A percentile compares a stretch with the other conserved stretches of the same genome.
Evolutionary conservation across 352 stramenopile species (phyloP).

Genomic region (Phytophthora brassicae): DNA sequence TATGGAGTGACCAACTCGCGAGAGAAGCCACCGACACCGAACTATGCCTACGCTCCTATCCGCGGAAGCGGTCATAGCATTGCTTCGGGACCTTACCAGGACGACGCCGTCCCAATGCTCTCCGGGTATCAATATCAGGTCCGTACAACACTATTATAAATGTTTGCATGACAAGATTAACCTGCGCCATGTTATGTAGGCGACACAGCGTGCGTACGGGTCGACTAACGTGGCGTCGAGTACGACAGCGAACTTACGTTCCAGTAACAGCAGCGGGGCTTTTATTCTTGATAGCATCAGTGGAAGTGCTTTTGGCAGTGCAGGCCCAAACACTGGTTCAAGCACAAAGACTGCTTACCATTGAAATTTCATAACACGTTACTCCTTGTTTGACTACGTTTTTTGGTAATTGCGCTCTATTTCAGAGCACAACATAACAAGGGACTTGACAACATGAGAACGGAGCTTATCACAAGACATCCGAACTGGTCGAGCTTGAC

Average conservation of each 20-base stretch:
- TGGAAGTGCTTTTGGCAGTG: constrained; percentile 39
- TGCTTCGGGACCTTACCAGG: constrained; percentile 34
- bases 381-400: too few relatives aligned
- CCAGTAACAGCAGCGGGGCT: constrained; percentile 49
- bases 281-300: constrained; percentile 50
- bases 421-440: too few relatives aligned
- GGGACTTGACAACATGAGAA: background rate
- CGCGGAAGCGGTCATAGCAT: constrained; percentile 38
- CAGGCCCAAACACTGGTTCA: constrained; percentile 25
- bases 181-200: constrained; percentile 17
- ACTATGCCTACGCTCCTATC: constrained; percentile 38
- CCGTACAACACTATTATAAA: background rate
- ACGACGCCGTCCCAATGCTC: constrained; percentile 54
- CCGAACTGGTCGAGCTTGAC: background rate
- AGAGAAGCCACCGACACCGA: constrained; percentile 46
- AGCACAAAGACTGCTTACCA: constrained; percentile 27
- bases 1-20: constrained; percentile 28
- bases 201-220: constrained; percentile 46
- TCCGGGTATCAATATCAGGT: constrained; percentile 74
- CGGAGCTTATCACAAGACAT: background rate
- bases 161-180: background rate
- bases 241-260: constrained; percentile 37
- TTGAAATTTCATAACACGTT: too few relatives aligned
- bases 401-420: background rate
- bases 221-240: constrained; percentile 26